Evolutionary conservation across 2,329 filamentous ascomycete genomes (phyloP).

Genomic region (Paecilomyces fulvus): DNA sequence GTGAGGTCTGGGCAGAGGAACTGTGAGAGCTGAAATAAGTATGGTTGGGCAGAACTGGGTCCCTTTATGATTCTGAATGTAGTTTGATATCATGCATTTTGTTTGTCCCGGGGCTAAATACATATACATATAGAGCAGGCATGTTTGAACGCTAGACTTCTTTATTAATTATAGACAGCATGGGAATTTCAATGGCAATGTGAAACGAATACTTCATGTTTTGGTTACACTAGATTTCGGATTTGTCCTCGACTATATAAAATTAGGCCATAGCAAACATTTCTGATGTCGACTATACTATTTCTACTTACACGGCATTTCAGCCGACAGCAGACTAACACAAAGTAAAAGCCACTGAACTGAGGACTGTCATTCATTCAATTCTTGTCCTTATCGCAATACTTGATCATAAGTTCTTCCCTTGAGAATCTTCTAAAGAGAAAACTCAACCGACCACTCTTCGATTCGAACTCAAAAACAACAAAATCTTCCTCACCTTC

Average conservation of each 20-base stretch:
- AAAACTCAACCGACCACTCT: neutral
- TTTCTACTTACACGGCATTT: no score
- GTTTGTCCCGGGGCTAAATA: no score
- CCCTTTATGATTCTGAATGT: no score
- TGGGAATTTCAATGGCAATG: neutral
- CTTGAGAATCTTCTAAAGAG: neutral
- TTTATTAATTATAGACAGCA: neutral
- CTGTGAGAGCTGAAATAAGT: no score
- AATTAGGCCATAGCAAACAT: neutral
- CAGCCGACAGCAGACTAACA: no score
- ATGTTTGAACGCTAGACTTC: no score
- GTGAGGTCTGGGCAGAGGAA: neutral
- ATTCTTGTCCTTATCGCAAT: no score
- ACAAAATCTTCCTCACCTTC: neutral
- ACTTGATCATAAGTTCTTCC: neutral
- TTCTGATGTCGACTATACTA: neutral
- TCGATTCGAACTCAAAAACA: neutral
- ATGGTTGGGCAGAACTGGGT: neutral
- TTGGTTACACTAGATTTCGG: neutral
- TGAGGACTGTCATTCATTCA: no score
- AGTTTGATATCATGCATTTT: no score
- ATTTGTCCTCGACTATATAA: neutral
- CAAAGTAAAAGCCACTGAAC: neutral
- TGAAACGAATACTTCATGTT: neutral
- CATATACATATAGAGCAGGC: neutral